phyloP scores from a whole-genome alignment of 306 rosid genomes.

The Crotalaria pallida region DNA sequence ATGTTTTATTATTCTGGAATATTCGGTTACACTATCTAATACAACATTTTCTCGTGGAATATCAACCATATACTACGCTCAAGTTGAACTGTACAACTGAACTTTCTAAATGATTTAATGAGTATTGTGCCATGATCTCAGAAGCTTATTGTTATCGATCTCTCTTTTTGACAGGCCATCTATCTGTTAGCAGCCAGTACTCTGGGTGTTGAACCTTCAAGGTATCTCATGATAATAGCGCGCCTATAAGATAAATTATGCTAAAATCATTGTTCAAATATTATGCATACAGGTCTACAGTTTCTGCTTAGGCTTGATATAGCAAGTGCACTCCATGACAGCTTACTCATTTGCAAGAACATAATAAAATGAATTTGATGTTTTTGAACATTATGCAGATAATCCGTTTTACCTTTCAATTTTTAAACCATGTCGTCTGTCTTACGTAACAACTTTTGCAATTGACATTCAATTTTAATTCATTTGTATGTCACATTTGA shows the following conservation, averaged over 20 bases:
- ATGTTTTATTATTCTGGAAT: background rate
- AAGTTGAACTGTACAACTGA: background rate
- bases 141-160: conserved; percentile 13
- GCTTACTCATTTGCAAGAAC: background rate
- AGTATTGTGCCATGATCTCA: conserved; percentile 13
- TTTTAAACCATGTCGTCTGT: background rate
- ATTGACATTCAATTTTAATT: background rate
- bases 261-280: conserved; percentile 5
- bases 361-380: background rate
- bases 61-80: background rate
- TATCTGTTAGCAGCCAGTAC: conserved; percentile 80
- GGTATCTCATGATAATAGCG: conserved; percentile 42
- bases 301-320: conserved; percentile 16
- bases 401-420: background rate
- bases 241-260: conserved; percentile 7
- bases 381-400: background rate
- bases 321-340: background rate
- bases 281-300: background rate
- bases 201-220: conserved; percentile 78
- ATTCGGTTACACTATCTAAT: background rate
- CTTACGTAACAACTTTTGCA: background rate
- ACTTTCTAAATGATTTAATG: background rate
- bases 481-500: conserved; percentile 1
- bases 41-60: background rate
- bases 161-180: conserved; percentile 72